phyloP scores from a whole-genome alignment of 2,329 filamentous ascomycete genomes.

The Pseudogymnoascus sp. region DNA sequence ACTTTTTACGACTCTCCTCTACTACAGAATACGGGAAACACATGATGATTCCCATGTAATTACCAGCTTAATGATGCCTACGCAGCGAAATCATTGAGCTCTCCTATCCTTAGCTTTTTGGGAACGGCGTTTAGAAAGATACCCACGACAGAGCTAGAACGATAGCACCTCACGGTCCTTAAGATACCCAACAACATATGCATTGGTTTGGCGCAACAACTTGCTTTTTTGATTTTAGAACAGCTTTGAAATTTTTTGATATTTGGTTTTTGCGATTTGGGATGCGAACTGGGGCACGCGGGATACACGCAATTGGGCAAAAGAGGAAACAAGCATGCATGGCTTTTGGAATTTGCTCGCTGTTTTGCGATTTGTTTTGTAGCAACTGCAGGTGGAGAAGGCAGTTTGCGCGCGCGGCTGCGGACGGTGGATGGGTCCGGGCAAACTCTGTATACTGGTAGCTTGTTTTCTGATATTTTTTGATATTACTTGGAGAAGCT shows the following conservation, averaged over 20 bases:
- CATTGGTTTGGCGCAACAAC: constrained; percentile 9
- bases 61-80: constrained; percentile 16
- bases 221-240: constrained; percentile 4
- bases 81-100: constrained; percentile 15
- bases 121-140: constrained; percentile 8
- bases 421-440: not conserved
- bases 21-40: constrained; percentile 9
- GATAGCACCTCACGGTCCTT: constrained; percentile 15
- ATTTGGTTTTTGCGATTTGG: not conserved
- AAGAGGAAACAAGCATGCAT: not conserved
- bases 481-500: not conserved
- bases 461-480: constrained; percentile 2
- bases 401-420: not conserved
- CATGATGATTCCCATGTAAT: constrained; percentile 7
- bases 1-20: constrained; percentile 12
- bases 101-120: constrained; percentile 12
- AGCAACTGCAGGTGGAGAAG: not conserved
- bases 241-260: not conserved
- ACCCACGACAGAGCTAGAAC: constrained; percentile 15
- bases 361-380: not conserved
- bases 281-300: not conserved
- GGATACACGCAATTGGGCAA: not conserved
- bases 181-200: constrained; percentile 13
- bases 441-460: not conserved
- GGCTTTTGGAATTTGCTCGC: not conserved